phyloP scores from a whole-genome alignment of 2,329 filamentous ascomycete genomes.

The Emydomyces testavorans region DNA sequence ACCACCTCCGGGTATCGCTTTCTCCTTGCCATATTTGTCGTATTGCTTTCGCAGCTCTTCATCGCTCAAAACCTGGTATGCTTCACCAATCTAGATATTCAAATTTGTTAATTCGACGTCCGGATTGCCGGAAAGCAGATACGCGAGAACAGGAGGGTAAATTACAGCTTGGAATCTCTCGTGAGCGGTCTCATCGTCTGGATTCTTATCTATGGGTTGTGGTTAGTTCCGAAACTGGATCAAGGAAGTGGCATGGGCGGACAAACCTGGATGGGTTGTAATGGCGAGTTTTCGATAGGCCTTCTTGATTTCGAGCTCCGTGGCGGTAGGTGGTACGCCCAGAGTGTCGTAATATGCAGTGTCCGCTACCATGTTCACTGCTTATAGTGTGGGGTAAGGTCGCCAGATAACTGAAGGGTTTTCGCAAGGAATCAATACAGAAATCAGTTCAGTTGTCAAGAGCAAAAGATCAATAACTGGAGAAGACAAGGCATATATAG shows the following conservation, averaged over 20 bases:
- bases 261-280: slow-evolving; percentile 71
- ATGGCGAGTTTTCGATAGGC: slow-evolving; percentile 92
- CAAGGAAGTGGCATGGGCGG: background rate
- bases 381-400: background rate
- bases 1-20: slow-evolving; percentile 77
- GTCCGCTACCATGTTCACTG: slow-evolving; percentile 64
- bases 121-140: background rate
- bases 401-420: too few species aligned
- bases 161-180: slow-evolving; percentile 81
- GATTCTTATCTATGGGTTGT: slow-evolving; percentile 71
- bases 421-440: background rate
- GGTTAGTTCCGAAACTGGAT: slow-evolving; percentile 15
- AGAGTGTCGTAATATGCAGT: slow-evolving; percentile 81
- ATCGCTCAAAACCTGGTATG: slow-evolving; percentile 71
- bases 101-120: slow-evolving; percentile 16
- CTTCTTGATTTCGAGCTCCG: slow-evolving; percentile 91
- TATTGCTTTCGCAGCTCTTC: slow-evolving; percentile 79
- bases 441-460: background rate
- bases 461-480: background rate
- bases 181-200: slow-evolving; percentile 85
- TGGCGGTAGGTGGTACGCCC: slow-evolving; percentile 71
- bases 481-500: background rate
- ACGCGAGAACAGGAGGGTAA: slow-evolving; percentile 4
- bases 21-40: slow-evolving; percentile 94
- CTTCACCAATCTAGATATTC: slow-evolving; percentile 49